phyloP scores from a whole-genome alignment of 345 rosid species.

The Boechera stricta region DNA sequence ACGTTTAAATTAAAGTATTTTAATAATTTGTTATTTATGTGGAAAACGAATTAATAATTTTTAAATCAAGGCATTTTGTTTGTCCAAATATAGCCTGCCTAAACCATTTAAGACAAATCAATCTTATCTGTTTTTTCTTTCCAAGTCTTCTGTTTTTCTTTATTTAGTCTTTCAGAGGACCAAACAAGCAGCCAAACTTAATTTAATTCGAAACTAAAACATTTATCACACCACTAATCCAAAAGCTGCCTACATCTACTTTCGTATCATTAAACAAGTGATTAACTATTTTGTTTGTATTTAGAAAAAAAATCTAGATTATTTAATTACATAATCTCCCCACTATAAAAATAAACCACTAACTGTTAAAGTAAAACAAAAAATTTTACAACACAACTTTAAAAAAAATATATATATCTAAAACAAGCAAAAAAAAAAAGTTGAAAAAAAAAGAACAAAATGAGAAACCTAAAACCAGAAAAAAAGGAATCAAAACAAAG shows the following conservation, averaged over 20 bases:
- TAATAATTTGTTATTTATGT: too few relatives aligned
- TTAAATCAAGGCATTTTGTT: too few relatives aligned
- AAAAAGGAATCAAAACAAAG: slow-evolving; percentile 29
- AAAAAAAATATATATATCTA: neutral
- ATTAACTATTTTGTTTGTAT: slow-evolving; percentile 1
- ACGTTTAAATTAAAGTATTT: too few relatives aligned
- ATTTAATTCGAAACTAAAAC: neutral
- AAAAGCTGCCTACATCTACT: slow-evolving; percentile 18
- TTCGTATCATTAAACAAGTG: neutral
- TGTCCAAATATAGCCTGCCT: neutral
- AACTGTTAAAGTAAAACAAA: neutral
- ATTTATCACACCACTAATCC: slow-evolving; percentile 15
- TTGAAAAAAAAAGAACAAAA: neutral
- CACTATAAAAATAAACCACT: slow-evolving; percentile 2
- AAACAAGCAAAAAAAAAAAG: neutral
- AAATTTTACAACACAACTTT: neutral
- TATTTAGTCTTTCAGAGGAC: neutral
- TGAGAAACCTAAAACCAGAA: slow-evolving; percentile 35
- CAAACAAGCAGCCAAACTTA: slow-evolving; percentile 25
- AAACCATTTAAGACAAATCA: neutral
- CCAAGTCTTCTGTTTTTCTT: slow-evolving; percentile 21
- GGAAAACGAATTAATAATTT: too few relatives aligned
- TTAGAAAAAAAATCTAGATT: neutral
- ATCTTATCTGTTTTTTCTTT: neutral
- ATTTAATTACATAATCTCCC: neutral